Percentiles rank a stretch among this genome's conserved stretches.
Evolutionary conservation across 441 rosid genomes (phyloP).

Genomic region (Raphanus hybrid): DNA sequence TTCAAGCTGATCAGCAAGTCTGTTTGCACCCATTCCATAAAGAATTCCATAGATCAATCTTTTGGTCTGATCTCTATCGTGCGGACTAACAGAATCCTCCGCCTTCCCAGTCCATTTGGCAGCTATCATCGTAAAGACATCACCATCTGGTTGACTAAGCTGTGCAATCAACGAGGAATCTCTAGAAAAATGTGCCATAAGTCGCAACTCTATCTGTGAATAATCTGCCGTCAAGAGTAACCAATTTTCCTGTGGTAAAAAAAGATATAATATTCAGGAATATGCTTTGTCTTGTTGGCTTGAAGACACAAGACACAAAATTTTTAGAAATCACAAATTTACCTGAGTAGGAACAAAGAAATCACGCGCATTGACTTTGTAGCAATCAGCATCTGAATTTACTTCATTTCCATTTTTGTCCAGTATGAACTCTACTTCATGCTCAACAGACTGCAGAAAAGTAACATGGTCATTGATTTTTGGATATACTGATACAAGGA

Average conservation of each 20-base stretch:
- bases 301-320: constrained; percentile 21
- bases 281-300: too few species aligned
- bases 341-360: constrained; percentile 95
- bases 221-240: constrained; percentile 90
- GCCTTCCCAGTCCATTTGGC: constrained; percentile 87
- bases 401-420: constrained; percentile 51
- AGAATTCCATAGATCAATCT: constrained; percentile 95
- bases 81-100: constrained; percentile 60
- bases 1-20: constrained; percentile 85
- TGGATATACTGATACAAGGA: constrained; percentile 21
- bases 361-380: constrained; percentile 85
- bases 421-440: constrained; percentile 72
- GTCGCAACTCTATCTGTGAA: constrained; percentile 95
- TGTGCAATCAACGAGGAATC: constrained; percentile 80
- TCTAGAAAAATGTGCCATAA: constrained; percentile 95
- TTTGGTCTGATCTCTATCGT: constrained; percentile 92
- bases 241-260: constrained; percentile 84
- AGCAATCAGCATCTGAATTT: constrained; percentile 46
- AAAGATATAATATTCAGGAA: constrained; percentile 6
- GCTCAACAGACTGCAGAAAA: constrained; percentile 91
- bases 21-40: constrained; percentile 97
- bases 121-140: constrained; percentile 92
- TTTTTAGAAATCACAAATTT: constrained; percentile 30
- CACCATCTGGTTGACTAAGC: constrained; percentile 79
- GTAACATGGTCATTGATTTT: constrained; percentile 28